Evolutionary conservation across 805 yeast genomes (phyloP).

Genomic region (Wickerhamomyces kurtzmanii): DNA sequence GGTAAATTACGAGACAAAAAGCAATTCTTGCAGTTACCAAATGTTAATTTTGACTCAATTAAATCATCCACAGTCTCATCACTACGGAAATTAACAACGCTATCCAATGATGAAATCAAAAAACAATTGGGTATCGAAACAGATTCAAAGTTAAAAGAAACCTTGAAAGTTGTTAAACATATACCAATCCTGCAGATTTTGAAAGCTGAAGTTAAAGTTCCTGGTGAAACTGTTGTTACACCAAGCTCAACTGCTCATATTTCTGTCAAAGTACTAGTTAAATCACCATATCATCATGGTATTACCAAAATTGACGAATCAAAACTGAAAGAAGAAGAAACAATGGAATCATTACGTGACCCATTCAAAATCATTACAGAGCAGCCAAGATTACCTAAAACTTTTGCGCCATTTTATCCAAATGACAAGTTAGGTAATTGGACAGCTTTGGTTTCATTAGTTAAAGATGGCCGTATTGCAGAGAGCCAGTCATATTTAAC

Average conservation of each 20-base stretch:
- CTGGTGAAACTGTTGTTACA: constrained; percentile 71
- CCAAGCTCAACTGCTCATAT: constrained; percentile 71
- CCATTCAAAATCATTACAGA: constrained; percentile 57
- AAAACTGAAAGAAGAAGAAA: constrained; percentile 43
- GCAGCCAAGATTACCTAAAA: constrained; percentile 63
- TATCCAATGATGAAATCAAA: constrained; percentile 43
- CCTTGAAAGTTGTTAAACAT: constrained; percentile 45
- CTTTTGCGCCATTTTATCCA: constrained; percentile 75
- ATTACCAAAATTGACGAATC: constrained; percentile 20
- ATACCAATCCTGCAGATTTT: constrained; percentile 65
- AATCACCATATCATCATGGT: constrained; percentile 57
- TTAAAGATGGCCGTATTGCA: constrained; percentile 70
- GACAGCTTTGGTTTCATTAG: constrained; percentile 60
- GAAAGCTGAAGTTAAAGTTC: constrained; percentile 68
- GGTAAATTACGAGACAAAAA: no score
- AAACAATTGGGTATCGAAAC: constrained; percentile 43
- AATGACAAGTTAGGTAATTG: constrained; percentile 38
- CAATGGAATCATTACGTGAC: constrained; percentile 57
- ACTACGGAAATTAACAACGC: constrained; percentile 59
- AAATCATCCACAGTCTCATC: constrained; percentile 36
- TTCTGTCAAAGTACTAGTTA: constrained; percentile 62
- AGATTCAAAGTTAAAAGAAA: constrained; percentile 30
- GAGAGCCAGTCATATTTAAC: constrained; percentile 54
- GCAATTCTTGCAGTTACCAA: constrained; percentile 76
- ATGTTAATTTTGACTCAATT: constrained; percentile 41